Percentiles rank a stretch among this genome's conserved stretches.
Evolutionary conservation across 805 yeast genomes (phyloP).

Genomic region (Yamadazyma takamatsuzukensis): DNA sequence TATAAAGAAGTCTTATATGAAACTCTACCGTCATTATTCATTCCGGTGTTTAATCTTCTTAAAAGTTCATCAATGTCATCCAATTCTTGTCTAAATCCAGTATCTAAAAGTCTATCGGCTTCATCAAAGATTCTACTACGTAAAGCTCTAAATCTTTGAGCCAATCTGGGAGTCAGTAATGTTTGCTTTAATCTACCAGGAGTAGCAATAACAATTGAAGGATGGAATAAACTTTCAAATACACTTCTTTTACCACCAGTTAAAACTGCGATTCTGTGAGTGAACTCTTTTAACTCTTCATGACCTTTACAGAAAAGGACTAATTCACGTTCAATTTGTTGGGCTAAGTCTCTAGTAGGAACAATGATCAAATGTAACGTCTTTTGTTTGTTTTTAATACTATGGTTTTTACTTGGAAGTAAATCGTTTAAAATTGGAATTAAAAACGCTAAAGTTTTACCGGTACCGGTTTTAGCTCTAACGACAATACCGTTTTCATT

Average conservation of each 20-base stretch:
- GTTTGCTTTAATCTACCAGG: conserved; percentile 82
- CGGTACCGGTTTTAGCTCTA: conserved; percentile 93
- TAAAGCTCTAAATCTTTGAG: conserved; percentile 49
- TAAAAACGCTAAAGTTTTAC: conserved; percentile 87
- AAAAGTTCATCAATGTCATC: conserved; percentile 52
- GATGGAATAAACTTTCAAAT: conserved; percentile 25
- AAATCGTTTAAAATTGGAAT: conserved; percentile 55
- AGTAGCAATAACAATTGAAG: conserved; percentile 76
- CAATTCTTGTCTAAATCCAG: conserved; percentile 71
- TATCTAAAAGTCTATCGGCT: conserved; percentile 83
- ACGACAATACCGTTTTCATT: conserved; percentile 68
- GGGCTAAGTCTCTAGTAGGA: conserved; percentile 90
- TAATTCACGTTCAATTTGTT: conserved; percentile 67
- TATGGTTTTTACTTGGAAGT: conserved; percentile 32
- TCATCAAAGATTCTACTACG: conserved; percentile 78
- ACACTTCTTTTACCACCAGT: conserved; percentile 62
- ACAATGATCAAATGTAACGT: conserved; percentile 61
- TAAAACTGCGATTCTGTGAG: conserved; percentile 44
- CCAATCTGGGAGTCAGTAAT: conserved; percentile 37
- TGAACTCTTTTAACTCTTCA: conserved; percentile 12
- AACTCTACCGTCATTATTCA: conserved; percentile 14
- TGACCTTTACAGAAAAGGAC: conserved; percentile 34
- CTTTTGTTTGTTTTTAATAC: conserved; percentile 24
- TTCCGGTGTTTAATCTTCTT: conserved; percentile 21
- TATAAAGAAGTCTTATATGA: conserved; percentile 67